A percentile compares a stretch with the other conserved stretches of the same genome.
Evolutionary conservation across 306 rosid species (phyloP).

Genomic region (Dryas alaskensis): DNA sequence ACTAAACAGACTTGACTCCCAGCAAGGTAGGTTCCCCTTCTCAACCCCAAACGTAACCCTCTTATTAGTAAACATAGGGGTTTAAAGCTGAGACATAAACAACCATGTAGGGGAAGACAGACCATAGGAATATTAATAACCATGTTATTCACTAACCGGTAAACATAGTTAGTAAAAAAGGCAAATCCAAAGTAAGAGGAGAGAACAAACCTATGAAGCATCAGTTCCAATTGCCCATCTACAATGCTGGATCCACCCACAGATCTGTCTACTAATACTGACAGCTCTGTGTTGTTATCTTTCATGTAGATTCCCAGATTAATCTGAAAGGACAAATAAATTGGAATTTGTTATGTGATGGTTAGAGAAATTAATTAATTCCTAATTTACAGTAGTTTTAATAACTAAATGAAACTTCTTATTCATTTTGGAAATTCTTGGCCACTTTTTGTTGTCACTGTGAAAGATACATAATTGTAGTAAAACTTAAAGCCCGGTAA

Average conservation of each 20-base stretch:
- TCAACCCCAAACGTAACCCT: no score
- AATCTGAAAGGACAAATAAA: slow-evolving; percentile 47
- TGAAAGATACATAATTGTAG: neutral
- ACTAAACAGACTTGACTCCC: slow-evolving; percentile 1
- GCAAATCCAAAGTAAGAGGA: neutral
- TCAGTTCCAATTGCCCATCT: slow-evolving; percentile 79
- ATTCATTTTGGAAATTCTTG: neutral
- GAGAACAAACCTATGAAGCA: slow-evolving; percentile 71
- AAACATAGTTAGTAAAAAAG: neutral
- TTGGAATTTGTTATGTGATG: slow-evolving; percentile 13
- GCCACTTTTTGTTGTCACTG: neutral
- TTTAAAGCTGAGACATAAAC: no score
- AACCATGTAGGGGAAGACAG: neutral
- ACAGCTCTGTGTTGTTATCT: slow-evolving; percentile 59
- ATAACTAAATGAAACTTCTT: neutral
- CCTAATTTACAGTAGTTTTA: neutral
- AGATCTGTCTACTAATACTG: slow-evolving; percentile 74
- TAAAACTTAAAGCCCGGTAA: neutral
- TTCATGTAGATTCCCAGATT: slow-evolving; percentile 64
- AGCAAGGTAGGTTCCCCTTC: no score
- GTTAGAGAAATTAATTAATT: neutral
- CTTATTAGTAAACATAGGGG: no score
- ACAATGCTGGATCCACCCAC: slow-evolving; percentile 78
- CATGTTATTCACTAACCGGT: neutral
- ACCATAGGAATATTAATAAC: neutral